phyloP scores from a whole-genome alignment of 2,329 filamentous ascomycete species.

The Fusarium succisae region DNA sequence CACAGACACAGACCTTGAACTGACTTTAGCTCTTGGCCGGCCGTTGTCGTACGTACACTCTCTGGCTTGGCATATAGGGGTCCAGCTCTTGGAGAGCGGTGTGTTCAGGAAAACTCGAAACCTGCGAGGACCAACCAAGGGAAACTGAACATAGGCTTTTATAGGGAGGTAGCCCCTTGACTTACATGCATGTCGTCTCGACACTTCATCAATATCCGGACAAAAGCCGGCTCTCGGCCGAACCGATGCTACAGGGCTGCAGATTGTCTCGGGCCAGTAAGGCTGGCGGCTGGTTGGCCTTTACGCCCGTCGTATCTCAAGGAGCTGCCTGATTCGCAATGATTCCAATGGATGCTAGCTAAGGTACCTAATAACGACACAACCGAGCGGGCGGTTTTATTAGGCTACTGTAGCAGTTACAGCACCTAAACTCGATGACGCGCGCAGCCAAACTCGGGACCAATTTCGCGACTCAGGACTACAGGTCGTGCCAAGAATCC shows the following conservation, averaged over 20 bases:
- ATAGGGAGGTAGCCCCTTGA: neutral
- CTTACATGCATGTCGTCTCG: neutral
- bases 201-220: neutral
- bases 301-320: conserved; percentile 16
- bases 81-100: neutral
- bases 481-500: neutral
- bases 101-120: neutral
- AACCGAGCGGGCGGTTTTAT: neutral
- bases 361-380: neutral
- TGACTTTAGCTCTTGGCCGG: conserved; percentile 3
- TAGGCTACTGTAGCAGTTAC: neutral
- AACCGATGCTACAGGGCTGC: conserved; percentile 21
- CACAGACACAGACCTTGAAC: neutral
- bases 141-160: neutral
- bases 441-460: neutral
- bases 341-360: neutral
- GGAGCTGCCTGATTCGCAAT: conserved; percentile 25
- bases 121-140: neutral
- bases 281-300: neutral
- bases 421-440: conserved; percentile 8
- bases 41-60: neutral
- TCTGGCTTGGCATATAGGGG: neutral
- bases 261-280: conserved; percentile 2
- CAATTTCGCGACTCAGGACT: neutral
- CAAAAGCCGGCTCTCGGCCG: conserved; percentile 34